Conservation (phyloP, 345 rosid species). For the Euphorbia pulcherrima region DNA sequence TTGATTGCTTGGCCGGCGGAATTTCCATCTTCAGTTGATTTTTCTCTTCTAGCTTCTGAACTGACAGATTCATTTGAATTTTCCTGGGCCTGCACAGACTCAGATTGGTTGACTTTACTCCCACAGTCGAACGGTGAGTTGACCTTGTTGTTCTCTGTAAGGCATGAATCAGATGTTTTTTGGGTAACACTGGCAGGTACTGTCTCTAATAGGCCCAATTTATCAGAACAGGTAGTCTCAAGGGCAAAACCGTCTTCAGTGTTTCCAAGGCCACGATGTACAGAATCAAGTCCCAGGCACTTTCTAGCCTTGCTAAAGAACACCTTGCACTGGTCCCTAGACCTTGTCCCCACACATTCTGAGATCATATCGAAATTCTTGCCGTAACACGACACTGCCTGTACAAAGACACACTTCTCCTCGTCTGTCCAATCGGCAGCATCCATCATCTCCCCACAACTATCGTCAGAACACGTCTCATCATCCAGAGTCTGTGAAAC, state of each 20-base stretch:
- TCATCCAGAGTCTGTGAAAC: constrained; percentile 59
- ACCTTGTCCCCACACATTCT: constrained; percentile 56
- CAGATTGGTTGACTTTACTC: constrained; percentile 22
- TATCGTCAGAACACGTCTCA: constrained; percentile 87
- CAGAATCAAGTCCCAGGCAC: constrained; percentile 76
- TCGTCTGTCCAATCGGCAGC: constrained; percentile 86
- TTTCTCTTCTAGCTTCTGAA: constrained; percentile 27
- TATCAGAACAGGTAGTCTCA: constrained; percentile 48
- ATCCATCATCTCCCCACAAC: constrained; percentile 84
- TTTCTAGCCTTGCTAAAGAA: constrained; percentile 91
- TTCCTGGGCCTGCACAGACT: constrained; percentile 25
- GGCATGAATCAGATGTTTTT: constrained; percentile 31
- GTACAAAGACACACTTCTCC: constrained; percentile 70
- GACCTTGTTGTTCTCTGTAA: constrained; percentile 14
- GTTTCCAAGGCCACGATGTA: constrained; percentile 43
- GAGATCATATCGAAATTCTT: constrained; percentile 80
- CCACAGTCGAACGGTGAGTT: constrained; percentile 22
- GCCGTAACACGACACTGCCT: constrained; percentile 68
- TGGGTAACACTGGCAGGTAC: constrained; percentile 29
- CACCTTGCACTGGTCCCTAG: constrained; percentile 80
- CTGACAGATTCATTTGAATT: constrained; percentile 25
- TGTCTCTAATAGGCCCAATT: constrained; percentile 37
- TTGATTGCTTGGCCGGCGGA: constrained; percentile 27
- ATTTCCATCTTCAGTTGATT: constrained; percentile 15
- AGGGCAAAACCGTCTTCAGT: constrained; percentile 56